Percentiles rank a stretch among this genome's conserved stretches.
phyloP scores from a whole-genome alignment of 305 asterid genomes.

The Fraxinus sp. region DNA sequence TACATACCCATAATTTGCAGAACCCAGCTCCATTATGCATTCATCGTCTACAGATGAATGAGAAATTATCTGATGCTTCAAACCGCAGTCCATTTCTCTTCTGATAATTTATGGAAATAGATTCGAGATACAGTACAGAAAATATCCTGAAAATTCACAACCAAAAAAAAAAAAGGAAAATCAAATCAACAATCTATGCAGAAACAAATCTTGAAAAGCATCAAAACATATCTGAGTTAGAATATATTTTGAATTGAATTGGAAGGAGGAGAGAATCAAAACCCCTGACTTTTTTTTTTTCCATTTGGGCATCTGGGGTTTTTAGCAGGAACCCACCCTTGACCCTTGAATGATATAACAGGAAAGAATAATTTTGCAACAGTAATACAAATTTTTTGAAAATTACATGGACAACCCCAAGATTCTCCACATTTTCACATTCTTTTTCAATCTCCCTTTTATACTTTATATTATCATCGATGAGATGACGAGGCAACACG shows the following conservation, averaged over 20 bases:
- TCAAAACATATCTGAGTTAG: background rate
- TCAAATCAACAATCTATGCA: background rate
- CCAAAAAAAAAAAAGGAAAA: background rate
- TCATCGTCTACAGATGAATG: slow-evolving; percentile 30
- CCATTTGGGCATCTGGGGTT: background rate
- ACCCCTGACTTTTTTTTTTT: background rate
- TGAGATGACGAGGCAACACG: slow-evolving; percentile 32
- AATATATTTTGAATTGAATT: background rate
- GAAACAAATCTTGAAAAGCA: slow-evolving; percentile 6
- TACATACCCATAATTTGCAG: slow-evolving; percentile 51
- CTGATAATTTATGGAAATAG: background rate
- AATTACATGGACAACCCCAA: background rate
- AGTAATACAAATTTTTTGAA: background rate
- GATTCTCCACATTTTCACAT: background rate
- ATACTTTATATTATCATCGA: background rate
- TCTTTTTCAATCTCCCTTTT: background rate
- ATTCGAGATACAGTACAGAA: background rate
- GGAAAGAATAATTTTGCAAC: slow-evolving; percentile 9
- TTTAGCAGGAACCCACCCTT: background rate
- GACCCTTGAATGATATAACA: background rate
- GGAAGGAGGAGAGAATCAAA: background rate
- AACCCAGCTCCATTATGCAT: slow-evolving; percentile 38
- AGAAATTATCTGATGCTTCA: slow-evolving; percentile 33
- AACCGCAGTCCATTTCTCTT: slow-evolving; percentile 40
- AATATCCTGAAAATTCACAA: slow-evolving; percentile 22